These are phyloP conservation scores for Lablab purpureus DNA, from an alignment of 306 rosid species.

Conservation along the genomic window DNA sequence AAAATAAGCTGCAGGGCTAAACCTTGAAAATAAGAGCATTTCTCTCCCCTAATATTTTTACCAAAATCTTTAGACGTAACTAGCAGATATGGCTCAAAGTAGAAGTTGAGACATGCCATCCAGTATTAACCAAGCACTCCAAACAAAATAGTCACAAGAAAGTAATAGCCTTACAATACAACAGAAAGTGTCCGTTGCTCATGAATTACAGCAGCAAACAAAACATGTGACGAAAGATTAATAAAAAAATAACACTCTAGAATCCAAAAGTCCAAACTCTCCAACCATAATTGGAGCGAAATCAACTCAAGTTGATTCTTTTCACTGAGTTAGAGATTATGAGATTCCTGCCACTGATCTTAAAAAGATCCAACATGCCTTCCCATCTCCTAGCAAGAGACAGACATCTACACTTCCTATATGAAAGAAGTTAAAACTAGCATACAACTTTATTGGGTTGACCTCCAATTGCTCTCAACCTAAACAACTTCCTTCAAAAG, in stretches of 20 bases:
- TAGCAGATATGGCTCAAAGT: background rate
- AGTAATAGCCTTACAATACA: background rate
- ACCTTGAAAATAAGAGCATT: background rate
- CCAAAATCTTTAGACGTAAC: background rate
- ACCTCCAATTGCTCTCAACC: background rate
- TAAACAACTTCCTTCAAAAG: background rate
- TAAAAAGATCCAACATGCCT: background rate
- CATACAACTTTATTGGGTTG: background rate
- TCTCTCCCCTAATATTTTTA: background rate
- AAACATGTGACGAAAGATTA: background rate
- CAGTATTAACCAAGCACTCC: background rate
- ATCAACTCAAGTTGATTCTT: background rate
- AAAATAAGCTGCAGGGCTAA: background rate
- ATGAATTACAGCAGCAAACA: background rate
- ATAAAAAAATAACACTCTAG: background rate
- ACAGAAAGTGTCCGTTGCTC: background rate
- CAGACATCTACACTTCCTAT: background rate
- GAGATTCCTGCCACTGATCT: background rate
- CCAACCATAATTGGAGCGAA: background rate
- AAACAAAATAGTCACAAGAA: background rate
- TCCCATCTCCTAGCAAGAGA: background rate
- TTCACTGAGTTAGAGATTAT: background rate
- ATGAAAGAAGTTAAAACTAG: background rate
- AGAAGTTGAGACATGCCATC: background rate
- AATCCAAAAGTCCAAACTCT: conserved; percentile 12